Percentiles rank a stretch among this genome's conserved stretches.
These are phyloP conservation scores for Dacryopinax spathularia DNA, from an alignment of 768 basidiomycete genomes.

Conservation along the genomic window DNA sequence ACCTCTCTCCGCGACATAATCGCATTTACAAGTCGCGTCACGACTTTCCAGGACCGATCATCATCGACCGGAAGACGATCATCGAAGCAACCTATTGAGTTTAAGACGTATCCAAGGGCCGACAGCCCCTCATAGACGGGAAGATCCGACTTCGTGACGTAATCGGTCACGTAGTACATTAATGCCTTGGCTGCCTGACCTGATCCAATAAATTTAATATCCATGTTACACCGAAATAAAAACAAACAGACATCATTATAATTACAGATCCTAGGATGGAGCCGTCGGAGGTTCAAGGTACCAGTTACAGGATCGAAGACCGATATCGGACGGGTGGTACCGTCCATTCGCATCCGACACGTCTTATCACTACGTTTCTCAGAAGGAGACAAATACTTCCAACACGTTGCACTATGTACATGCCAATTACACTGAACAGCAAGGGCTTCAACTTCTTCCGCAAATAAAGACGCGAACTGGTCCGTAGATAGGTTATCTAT, in stretches of 20 bases:
- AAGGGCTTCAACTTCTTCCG: conserved; percentile 19
- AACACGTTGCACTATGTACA: background rate
- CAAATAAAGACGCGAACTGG: background rate
- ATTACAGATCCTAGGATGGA: conserved; percentile 32
- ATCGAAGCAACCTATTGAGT: conserved; percentile 15
- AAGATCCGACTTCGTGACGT: conserved; percentile 33
- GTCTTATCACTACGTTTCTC: background rate
- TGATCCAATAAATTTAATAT: conserved; percentile 34
- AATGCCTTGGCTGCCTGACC: conserved; percentile 31
- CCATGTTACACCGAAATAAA: conserved; percentile 32
- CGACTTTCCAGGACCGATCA: conserved; percentile 27
- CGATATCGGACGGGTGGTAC: background rate
- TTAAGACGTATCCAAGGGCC: conserved; percentile 3
- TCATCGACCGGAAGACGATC: conserved; percentile 16
- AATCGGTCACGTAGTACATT: conserved; percentile 37
- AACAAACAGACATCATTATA: conserved; percentile 30
- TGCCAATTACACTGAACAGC: conserved; percentile 23
- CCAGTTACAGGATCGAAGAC: background rate
- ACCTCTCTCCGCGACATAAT: conserved; percentile 31
- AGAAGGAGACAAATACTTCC: background rate
- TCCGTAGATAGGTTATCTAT: background rate
- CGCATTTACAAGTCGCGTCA: conserved; percentile 16
- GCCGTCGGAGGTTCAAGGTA: conserved; percentile 18
- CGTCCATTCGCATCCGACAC: background rate
- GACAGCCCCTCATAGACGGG: background rate